Percentiles rank a stretch among this genome's conserved stretches.
phyloP scores from a whole-genome alignment of 345 rosid genomes.

The Eucalyptus fibrosa region DNA sequence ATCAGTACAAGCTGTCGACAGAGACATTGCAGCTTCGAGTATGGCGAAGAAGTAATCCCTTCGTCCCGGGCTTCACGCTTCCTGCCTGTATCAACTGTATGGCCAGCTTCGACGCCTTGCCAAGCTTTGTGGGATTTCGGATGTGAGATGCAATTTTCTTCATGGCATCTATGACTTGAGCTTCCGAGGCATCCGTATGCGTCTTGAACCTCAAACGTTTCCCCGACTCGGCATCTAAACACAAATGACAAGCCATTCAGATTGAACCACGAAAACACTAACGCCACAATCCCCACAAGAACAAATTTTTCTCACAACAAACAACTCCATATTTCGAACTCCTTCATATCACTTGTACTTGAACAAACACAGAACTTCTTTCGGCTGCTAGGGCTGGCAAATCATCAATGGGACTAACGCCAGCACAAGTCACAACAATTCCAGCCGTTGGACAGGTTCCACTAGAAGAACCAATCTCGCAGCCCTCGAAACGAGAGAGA shows the following conservation, averaged over 20 bases:
- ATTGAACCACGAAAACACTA: background rate
- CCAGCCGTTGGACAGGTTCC: background rate
- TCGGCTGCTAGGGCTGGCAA: background rate
- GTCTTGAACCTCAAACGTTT: conserved; percentile 82
- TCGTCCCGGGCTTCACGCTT: conserved; percentile 77
- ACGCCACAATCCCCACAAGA: background rate
- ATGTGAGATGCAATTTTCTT: conserved; percentile 86
- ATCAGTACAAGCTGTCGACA: conserved; percentile 58
- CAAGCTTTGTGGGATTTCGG: conserved; percentile 57
- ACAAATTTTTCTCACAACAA: background rate
- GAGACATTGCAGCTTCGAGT: conserved; percentile 85
- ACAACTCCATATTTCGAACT: background rate
- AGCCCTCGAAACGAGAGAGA: background rate
- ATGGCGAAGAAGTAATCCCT: conserved; percentile 58
- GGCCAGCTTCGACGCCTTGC: conserved; percentile 91
- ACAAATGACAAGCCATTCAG: background rate
- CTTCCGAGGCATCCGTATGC: conserved; percentile 76
- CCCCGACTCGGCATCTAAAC: conserved; percentile 18
- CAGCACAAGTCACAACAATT: background rate
- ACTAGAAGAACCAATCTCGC: background rate
- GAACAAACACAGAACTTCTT: background rate
- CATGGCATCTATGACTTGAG: conserved; percentile 84
- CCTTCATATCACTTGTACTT: background rate
- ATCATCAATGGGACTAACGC: background rate
- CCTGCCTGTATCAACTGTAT: conserved; percentile 83